These are phyloP conservation scores for Bipolaris cookei DNA, from an alignment of 2,329 filamentous ascomycete genomes.

Conservation along the genomic window DNA sequence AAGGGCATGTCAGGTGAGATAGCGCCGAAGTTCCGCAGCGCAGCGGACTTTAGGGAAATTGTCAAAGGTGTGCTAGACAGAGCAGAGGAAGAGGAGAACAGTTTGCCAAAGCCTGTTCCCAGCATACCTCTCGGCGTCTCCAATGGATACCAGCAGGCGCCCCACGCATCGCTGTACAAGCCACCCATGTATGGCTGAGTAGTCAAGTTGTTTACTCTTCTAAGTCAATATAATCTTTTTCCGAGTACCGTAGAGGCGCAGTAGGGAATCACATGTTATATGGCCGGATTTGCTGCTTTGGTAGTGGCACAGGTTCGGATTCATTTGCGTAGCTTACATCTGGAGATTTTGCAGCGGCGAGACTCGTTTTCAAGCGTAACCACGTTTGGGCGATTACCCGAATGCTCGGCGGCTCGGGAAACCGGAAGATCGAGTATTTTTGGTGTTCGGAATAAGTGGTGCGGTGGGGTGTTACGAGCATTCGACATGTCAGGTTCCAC, in stretches of 20 bases:
- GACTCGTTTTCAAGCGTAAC: background rate
- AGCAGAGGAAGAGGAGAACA: slow-evolving; percentile 17
- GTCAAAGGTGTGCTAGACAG: slow-evolving; percentile 29
- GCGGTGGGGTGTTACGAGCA: background rate
- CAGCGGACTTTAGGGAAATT: slow-evolving; percentile 26
- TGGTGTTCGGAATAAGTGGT: background rate
- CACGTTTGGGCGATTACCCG: background rate
- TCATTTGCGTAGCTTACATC: background rate
- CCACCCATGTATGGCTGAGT: slow-evolving; percentile 9
- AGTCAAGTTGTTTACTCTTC: background rate
- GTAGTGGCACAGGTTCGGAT: background rate
- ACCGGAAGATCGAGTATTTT: background rate
- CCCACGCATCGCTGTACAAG: slow-evolving; percentile 1
- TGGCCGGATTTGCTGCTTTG: background rate
- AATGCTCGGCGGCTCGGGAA: background rate
- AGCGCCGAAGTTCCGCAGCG: slow-evolving; percentile 3
- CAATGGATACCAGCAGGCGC: background rate
- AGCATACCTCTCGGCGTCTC: background rate
- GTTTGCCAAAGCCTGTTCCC: background rate
- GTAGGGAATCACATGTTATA: background rate
- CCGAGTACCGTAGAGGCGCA: background rate
- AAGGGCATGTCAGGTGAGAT: too few relatives aligned
- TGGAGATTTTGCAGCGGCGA: background rate
- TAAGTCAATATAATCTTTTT: background rate
- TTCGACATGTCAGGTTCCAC: background rate